Evolutionary conservation across 2,329 filamentous ascomycete species (phyloP), one percentile per base, ranked within the genome.

Genomic region (Fusarium nanum): DNA sequence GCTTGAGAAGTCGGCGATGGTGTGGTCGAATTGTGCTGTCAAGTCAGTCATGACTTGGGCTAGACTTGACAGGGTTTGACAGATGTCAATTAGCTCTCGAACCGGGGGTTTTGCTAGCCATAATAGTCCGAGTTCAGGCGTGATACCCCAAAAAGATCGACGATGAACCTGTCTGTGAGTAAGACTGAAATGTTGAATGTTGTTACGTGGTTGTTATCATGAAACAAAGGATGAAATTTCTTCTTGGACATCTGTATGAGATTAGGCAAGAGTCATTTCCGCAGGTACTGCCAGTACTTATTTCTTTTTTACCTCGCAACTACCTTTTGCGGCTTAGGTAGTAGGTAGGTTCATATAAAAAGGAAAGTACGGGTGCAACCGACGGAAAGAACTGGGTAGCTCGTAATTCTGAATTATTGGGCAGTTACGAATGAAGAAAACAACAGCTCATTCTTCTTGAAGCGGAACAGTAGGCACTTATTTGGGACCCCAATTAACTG

Each of bases 41-140:
- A 65, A 65, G 44, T 32, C 58, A 49, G 34, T 58, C 45, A 67
- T 67, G 49, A 42, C 45, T 58, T 64, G 53, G 47, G 55, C 42
- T 71, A 71, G 68, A 56, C 52, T 58, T 57, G 52, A 63, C 64
- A 71, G 68, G 68, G 45, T 61, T 69, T 69, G 68, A 64, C 55
- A 71, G 56, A 71, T 66, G 68, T 53, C 56, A 59, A 58, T 42
- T 45, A 42, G 41, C 42, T 42, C 34, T 54, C 22, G 23, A 68
- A 59, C 42, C 22, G 22, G 59, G 48, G 44, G 56, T 47, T 49
- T 22, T 68, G 30, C 47, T 48, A 61, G 55, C 64, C 59, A 45
- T 49, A 55, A 59, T 37, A 23, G 44, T 53, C 48, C 52, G 42
- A 27, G 23, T 30, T 37, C 20, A 16, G 47, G 30, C 23, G 46